These are phyloP conservation scores for Ensete ventricosum DNA, from an alignment of 176 grass and related monocot species.

Conservation along the genomic window DNA sequence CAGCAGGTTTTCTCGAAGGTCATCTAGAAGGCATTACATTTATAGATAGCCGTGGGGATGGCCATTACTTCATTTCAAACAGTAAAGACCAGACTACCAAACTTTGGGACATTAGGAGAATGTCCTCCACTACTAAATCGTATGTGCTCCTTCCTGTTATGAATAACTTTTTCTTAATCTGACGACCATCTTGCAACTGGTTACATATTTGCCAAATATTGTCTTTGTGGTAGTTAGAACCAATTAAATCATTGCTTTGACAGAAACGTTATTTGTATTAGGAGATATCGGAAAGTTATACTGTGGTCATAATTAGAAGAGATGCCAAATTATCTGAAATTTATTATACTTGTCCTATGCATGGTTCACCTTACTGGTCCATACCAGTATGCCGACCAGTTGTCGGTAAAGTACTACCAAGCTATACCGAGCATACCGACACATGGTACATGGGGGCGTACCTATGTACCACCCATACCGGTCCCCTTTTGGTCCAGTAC, in stretches of 20 bases:
- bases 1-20: conserved; percentile 65
- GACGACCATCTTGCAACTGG: neutral
- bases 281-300: too few relatives aligned
- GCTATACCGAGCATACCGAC: too few relatives aligned
- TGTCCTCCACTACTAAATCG: conserved; percentile 36
- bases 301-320: too few relatives aligned
- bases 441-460: too few relatives aligned
- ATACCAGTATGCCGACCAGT: too few relatives aligned
- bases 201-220: neutral
- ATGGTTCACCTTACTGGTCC: too few relatives aligned
- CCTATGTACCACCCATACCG: too few relatives aligned
- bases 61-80: conserved; percentile 86
- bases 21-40: conserved; percentile 89
- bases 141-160: conserved; percentile 2
- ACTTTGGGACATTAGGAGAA: conserved; percentile 94
- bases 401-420: too few relatives aligned
- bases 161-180: neutral
- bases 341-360: too few relatives aligned
- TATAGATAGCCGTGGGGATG: conserved; percentile 86
- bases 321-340: too few relatives aligned
- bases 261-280: neutral
- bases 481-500: too few relatives aligned
- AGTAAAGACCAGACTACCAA: conserved; percentile 95
- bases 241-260: neutral
- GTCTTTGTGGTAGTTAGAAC: neutral